Evolutionary conservation across 495 filamentous ascomycete genomes (phyloP).

Genomic region (Penicillium canariense): DNA sequence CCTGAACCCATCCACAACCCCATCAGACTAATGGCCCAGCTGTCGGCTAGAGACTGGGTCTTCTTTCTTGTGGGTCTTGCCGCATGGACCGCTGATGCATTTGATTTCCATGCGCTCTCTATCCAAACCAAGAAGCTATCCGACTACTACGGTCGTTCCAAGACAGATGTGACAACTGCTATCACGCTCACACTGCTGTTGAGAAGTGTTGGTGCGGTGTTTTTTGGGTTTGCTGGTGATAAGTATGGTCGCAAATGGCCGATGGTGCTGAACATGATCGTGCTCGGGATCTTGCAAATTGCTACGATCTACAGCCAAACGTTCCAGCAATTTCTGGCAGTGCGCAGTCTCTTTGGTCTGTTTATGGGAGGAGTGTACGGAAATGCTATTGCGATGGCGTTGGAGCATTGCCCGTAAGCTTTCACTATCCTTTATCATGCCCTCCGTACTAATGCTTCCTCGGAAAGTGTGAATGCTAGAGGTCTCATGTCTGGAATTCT

Average conservation of each 20-base stretch:
- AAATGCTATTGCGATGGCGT: constrained; percentile 75
- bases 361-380: constrained; percentile 85
- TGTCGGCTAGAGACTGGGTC: constrained; percentile 56
- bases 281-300: constrained; percentile 63
- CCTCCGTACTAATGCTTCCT: not conserved
- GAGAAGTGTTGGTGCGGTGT: constrained; percentile 65
- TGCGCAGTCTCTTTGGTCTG: constrained; percentile 69
- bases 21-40: constrained; percentile 55
- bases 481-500: constrained; percentile 76
- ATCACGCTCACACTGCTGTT: constrained; percentile 74
- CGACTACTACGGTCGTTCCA: constrained; percentile 59
- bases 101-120: constrained; percentile 75
- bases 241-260: constrained; percentile 79
- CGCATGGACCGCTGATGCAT: constrained; percentile 69
- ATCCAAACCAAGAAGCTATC: constrained; percentile 69
- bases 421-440: not conserved
- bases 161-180: constrained; percentile 67
- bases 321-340: constrained; percentile 67
- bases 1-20: constrained; percentile 61
- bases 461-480: constrained; percentile 52
- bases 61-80: constrained; percentile 63
- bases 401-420: constrained; percentile 67
- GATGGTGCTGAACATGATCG: constrained; percentile 70
- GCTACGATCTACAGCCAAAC: constrained; percentile 68
- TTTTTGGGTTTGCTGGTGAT: constrained; percentile 72